Base-by-base conservation (phyloP, 768 basidiomycete genomes). In the Amanita rubescens region DNA sequence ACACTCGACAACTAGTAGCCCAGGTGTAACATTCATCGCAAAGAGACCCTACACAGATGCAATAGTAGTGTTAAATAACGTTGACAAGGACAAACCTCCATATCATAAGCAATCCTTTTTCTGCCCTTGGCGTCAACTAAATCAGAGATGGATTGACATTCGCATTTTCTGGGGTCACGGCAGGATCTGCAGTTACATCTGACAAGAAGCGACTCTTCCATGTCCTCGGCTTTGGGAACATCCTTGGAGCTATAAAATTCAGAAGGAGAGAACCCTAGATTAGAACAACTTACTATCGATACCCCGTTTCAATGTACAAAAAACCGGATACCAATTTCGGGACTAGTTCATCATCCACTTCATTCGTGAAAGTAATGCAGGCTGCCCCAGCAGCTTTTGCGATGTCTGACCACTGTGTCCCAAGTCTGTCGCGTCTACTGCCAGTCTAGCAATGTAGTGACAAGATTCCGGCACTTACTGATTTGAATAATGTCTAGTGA, bases 1-100 rank as follows among this genome's bases (percentile, higher is more conserved):
- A 55, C 85, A 88, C 62, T 88, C 85, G 5, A 85, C 72, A 10
- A 84, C 78, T 44, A 82, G 78, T 0, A 67, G 59, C 0, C 79
- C 79, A 12, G 62, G 68, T 9, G 69, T 64, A 11, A 67, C 58
- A 34, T 68, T 64, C 58, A 81, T 78, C 1, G 65, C 65, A 59
- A 78, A 83, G 6, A 78, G 60, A 17, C 78, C 75, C 84, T 85
- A 45, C 5, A 8, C 39, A 38, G 11, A 4, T 53, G 48, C n/a
- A 12, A 55, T 27, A 42, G 33, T 3, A 15, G 22, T 24, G 30
- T 42, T 17, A 55, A 9, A 37, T 3, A 27, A 39, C 12, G 10
- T 22, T 27, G 49, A 41, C 10, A 58, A 48, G 8, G 24, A 14
- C 38, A 34, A n/a, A 74, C 74, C 32, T 73, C 65, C 55, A 64